Base-by-base conservation (phyloP, 768 basidiomycete genomes). In the Termitomyces sp. region DNA sequence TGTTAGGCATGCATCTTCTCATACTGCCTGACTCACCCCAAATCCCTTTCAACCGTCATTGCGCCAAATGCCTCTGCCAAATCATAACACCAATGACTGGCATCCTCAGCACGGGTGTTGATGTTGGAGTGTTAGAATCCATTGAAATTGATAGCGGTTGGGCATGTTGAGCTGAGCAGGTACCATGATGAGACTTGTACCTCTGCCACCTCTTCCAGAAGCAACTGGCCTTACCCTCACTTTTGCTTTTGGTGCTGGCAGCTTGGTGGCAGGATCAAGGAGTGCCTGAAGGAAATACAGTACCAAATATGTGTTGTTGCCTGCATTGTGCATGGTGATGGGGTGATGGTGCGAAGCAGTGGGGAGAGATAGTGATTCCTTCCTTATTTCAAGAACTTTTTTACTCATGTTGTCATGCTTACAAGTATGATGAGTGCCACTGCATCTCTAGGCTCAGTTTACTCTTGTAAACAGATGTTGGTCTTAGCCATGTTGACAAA, bases 291-390 rank as follows among this genome's bases (percentile, higher is more conserved):
- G 75, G 13, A 78, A 82, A 44, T 88, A 82, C 31, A 93, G 79
- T 52, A 75, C 73, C 76, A 88, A 76, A 65, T 89, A 83, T 4
- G 91, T 87, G 61, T 90, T 87, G 69, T 93, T 93, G 15, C 91
- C 91, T 18, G 91, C 75, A 65, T 92, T 91, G 68, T 88, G 83
- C 59, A 87, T 67, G 15, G 70, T 67, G 58, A 81, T 83, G 20
- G 42, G 20, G 11, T 20, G 9, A 12, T 13, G 44, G 4, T 44
- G 44, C 4, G 31, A 5, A 6, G 24, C 12, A 18, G 27, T 11
- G 16, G 18, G 20, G 6, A 60, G 49, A 60, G 67, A 67, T n/a
- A n/a, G n/a, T n/a, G n/a, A n/a, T n/a, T n/a, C n/a, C n/a, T n/a
- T n/a, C n/a, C n/a, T n/a, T n/a, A n/a, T n/a, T n/a, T n/a, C n/a